Base-by-base conservation (phyloP, 2,329 filamentous ascomycete species). In the Penicillium capsulatum region DNA sequence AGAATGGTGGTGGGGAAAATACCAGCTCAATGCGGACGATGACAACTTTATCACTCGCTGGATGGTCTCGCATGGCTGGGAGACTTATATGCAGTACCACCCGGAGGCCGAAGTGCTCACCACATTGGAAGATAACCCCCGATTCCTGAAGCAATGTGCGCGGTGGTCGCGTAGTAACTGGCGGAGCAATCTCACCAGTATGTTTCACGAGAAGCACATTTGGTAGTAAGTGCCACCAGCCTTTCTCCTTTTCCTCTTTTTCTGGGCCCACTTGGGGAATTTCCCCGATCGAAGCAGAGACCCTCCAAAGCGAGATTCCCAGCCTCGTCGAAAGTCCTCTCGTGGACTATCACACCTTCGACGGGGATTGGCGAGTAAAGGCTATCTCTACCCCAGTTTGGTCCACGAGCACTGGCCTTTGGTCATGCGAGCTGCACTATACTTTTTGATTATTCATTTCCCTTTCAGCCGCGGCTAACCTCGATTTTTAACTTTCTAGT, bases 1-100 rank as follows among this genome's bases (percentile, higher is more conserved):
- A 69, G 84, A 84, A 54, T 95, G 87, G 87, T 76, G 76, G 67
- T 72, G 67, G 48, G 78, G 84, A 34, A 81, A 84, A 56, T 94
- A 84, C 68, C 90, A 90, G 58, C 76, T 97, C 45, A 96, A 96
- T 60, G 89, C 91, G 17, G 91, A 97, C 66, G 91, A 97, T 65
- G 91, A 97, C 74, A 97, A 97, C 69, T 97, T 96, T 69, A 87
- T 97, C 55, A 96, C 91, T 5, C 83, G 91, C 42, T 97, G 91
- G 91, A 77, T 97, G 58, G 90, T 96, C 53, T 86, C 81, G 50
- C 84, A 95, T 69, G 78, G 83, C 53, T 94, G 88, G 86, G 88
- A 94, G 70, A 96, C 90, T 15, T 91, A 86, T 75, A 86, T 96
- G 65, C 91, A 97, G 70, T 95, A 95, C 69, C 84, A 95, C 64